Conservation (phyloP, 225 moss, liverwort and hornwort genomes). For the Asterella californica region DNA sequence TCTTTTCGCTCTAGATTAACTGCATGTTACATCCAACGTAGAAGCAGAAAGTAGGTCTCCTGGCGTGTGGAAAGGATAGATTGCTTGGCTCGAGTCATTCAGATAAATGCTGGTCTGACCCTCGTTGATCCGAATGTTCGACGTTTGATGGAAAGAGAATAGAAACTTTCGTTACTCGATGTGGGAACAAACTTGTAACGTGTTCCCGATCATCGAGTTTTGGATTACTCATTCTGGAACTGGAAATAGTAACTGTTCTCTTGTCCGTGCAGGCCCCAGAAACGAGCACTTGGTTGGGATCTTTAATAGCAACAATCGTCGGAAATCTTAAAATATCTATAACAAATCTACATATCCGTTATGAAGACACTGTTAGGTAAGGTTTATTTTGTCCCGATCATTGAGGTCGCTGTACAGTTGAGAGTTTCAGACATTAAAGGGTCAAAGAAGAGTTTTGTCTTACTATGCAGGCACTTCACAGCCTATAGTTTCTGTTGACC, state of each 20-base stretch:
- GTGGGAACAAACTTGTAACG: too few relatives aligned
- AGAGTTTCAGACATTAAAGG: background rate
- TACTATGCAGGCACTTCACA: too few relatives aligned
- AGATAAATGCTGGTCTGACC: too few relatives aligned
- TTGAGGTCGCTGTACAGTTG: background rate
- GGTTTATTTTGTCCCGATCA: background rate
- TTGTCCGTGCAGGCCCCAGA: slow-evolving; percentile 56
- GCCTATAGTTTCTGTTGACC: background rate
- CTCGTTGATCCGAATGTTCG: too few relatives aligned
- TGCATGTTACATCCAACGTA: too few relatives aligned
- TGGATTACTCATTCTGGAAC: background rate
- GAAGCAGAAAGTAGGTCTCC: too few relatives aligned
- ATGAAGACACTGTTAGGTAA: slow-evolving; percentile 88
- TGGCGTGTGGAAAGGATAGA: too few relatives aligned
- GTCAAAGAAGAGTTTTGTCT: too few relatives aligned
- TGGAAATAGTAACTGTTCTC: background rate
- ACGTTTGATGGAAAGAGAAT: too few relatives aligned
- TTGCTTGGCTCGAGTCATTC: too few relatives aligned
- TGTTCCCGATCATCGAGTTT: background rate
- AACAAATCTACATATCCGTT: slow-evolving; percentile 92
- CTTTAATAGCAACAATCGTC: slow-evolving; percentile 86
- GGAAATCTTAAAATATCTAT: slow-evolving; percentile 97
- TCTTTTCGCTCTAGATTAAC: background rate
- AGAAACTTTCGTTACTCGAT: too few relatives aligned
- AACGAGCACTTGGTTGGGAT: slow-evolving; percentile 91